Evolutionary conservation across 768 basidiomycete genomes (phyloP), one percentile per base, ranked within the genome.

Genomic region (Nidularia pulvinata): DNA sequence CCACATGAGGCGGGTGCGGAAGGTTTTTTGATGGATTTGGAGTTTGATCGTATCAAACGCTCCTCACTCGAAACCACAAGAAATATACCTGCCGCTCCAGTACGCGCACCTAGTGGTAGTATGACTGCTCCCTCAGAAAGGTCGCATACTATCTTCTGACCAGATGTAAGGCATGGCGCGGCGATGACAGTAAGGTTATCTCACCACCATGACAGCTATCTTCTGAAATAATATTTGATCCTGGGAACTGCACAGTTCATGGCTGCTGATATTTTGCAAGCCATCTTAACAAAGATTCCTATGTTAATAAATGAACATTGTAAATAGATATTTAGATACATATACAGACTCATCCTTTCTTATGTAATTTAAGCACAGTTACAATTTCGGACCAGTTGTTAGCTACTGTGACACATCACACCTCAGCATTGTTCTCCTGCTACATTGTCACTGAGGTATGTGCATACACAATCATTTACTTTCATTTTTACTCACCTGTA

Each of bases 21-120:
- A 43, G 69, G 68, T 1, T 72, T 67, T 39, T 16, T 71, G 46
- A 69, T 59, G n/a, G 71, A 70, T 49, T 49, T 71, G 2, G 68
- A 73, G 30, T 61, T 57, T 54, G 65, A 64, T 44, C 59, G 48
- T n/a, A 45, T 61, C 30, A 22, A 56, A 36, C 34, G 36, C 5
- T 7, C 25, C 33, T 33, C 51, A 19, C 50, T 33, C 22, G 33
- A 34, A 30, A 36, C 14, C 37, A 36, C 33, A 44, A 33, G 22
- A 46, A 49, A 33, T 47, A 55, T 14, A 43, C 46, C 16, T 34
- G 43, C 33, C 16, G 16, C 34, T 39, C 50, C 34, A 48, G 30
- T 7, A 46, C 53, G 34, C 53, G 56, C 11, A 44, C 48, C 45
- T 14, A 37, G 37, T 43, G 55, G 19, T 44, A 14, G 43, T 11